A percentile compares a stretch with the other conserved stretches of the same genome.
These are phyloP conservation scores for Blastobotrys elegans DNA, from an alignment of 1,139 yeast genomes.

Conservation along the genomic window DNA sequence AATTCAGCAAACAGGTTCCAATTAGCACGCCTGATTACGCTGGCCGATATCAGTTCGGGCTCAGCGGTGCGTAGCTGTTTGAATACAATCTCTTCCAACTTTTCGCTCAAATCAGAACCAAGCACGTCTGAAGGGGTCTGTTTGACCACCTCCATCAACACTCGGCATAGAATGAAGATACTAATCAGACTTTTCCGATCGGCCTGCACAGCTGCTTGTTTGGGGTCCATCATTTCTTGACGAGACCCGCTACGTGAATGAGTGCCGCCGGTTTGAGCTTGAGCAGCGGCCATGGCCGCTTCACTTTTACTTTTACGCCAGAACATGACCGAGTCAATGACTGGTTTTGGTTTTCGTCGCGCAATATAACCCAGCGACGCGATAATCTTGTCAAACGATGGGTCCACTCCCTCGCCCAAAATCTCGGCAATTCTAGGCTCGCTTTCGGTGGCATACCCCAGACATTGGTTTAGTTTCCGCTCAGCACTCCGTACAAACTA, in stretches of 20 bases:
- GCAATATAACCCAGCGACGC: constrained; percentile 88
- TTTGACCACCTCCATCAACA: constrained; percentile 83
- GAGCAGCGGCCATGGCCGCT: constrained; percentile 62
- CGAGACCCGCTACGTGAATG: constrained; percentile 17
- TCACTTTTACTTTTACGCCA: constrained; percentile 95
- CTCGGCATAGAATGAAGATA: constrained; percentile 87
- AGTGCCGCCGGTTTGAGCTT: not conserved
- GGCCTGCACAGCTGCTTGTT: constrained; percentile 72
- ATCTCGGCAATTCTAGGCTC: constrained; percentile 81
- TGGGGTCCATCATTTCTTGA: constrained; percentile 42
- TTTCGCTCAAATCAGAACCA: constrained; percentile 77
- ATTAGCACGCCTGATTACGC: constrained; percentile 78
- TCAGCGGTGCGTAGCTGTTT: constrained; percentile 86
- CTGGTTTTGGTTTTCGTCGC: constrained; percentile 85
- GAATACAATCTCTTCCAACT: constrained; percentile 88
- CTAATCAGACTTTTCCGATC: constrained; percentile 84
- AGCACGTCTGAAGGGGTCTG: constrained; percentile 71
- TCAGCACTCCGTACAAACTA: constrained; percentile 87
- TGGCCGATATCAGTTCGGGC: constrained; percentile 59
- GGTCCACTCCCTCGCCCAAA: constrained; percentile 84
- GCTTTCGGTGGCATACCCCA: constrained; percentile 59
- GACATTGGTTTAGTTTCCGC: constrained; percentile 68
- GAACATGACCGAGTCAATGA: constrained; percentile 95
- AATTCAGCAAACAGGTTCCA: constrained; percentile 92
- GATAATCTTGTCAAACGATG: constrained; percentile 77